Conservation (phyloP, 2,329 filamentous ascomycete species). For the Fusarium goolgardi region DNA sequence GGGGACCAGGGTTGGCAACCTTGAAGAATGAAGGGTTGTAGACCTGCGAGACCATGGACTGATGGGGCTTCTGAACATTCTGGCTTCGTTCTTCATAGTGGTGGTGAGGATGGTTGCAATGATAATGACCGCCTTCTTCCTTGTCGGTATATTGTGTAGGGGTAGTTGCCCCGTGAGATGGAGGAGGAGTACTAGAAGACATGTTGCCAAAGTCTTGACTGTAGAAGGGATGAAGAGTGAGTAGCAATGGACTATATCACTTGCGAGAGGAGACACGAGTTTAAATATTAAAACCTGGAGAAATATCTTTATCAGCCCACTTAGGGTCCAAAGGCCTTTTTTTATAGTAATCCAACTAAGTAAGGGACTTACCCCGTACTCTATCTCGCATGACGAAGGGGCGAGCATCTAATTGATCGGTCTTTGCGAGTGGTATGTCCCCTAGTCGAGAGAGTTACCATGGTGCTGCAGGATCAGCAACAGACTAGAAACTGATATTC, state of each 20-base stretch:
- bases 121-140: constrained; percentile 31
- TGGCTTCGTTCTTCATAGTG: constrained; percentile 28
- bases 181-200: constrained; percentile 37
- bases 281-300: constrained; percentile 11
- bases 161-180: constrained; percentile 42
- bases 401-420: constrained; percentile 18
- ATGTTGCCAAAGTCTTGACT: constrained; percentile 21
- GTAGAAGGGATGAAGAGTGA: not conserved
- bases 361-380: constrained; percentile 28
- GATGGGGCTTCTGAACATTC: constrained; percentile 44
- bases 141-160: constrained; percentile 44
- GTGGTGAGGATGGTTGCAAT: constrained; percentile 30
- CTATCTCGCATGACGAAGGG: constrained; percentile 27
- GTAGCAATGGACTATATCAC: not conserved
- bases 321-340: constrained; percentile 25
- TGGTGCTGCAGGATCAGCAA: constrained; percentile 20
- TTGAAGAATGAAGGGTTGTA: constrained; percentile 54
- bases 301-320: constrained; percentile 12
- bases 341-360: constrained; percentile 19
- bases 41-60: constrained; percentile 53
- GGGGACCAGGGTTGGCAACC: constrained; percentile 69
- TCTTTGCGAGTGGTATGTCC: constrained; percentile 18
- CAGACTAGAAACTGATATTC: constrained; percentile 17
- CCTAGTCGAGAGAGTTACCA: not conserved
- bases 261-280: not conserved